phyloP scores from a whole-genome alignment of 2,329 filamentous ascomycete genomes.

The Hymenoscyphus salicellus region DNA sequence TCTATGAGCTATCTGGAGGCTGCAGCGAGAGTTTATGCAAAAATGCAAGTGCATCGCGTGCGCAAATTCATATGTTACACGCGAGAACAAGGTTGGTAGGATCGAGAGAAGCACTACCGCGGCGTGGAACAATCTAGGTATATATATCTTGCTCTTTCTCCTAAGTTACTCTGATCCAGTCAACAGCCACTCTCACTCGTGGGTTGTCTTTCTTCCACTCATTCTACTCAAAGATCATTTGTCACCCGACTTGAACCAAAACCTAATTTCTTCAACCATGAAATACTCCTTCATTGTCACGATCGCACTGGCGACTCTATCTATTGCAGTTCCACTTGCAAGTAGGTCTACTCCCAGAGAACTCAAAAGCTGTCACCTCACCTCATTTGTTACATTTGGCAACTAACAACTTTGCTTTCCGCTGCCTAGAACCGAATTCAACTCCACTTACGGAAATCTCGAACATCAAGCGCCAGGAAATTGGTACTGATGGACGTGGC shows the following conservation, averaged over 20 bases:
- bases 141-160: too few relatives aligned
- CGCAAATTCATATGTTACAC: too few relatives aligned
- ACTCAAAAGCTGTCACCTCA: background rate
- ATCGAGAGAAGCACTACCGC: too few relatives aligned
- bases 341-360: background rate
- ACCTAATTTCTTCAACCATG: background rate
- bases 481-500: background rate
- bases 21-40: too few relatives aligned
- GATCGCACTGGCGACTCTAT: background rate
- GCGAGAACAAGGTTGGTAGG: too few relatives aligned
- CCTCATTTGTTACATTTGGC: background rate
- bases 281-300: background rate
- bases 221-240: too few relatives aligned
- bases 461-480: background rate
- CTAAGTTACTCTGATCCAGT: too few relatives aligned
- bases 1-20: too few relatives aligned
- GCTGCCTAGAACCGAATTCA: background rate
- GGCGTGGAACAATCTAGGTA: too few relatives aligned
- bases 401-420: background rate
- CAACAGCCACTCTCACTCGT: too few relatives aligned
- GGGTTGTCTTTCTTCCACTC: too few relatives aligned
- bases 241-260: background rate
- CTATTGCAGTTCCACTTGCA: background rate
- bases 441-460: background rate
- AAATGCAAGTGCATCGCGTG: too few relatives aligned